These are phyloP conservation scores for Colletotrichum tamarilloi DNA, from an alignment of 2,329 filamentous ascomycete species.

Conservation along the genomic window DNA sequence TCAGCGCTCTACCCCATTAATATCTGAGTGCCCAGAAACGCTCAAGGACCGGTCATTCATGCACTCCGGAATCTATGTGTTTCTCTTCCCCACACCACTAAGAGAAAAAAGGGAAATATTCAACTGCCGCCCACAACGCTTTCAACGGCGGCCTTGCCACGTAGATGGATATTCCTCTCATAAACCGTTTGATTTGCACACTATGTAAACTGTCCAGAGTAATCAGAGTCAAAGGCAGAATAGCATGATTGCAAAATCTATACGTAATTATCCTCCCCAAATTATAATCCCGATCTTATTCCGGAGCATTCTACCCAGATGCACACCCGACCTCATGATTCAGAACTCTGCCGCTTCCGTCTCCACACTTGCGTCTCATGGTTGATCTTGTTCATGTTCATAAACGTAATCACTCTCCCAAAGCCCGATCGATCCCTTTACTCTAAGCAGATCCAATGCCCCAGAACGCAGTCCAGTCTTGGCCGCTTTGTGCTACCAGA, in stretches of 20 bases:
- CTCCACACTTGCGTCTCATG: slow-evolving; percentile 14
- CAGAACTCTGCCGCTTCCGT: background rate
- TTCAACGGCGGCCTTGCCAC: background rate
- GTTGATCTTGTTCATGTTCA: background rate
- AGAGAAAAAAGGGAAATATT: background rate
- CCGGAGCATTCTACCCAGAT: background rate
- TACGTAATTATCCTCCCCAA: background rate
- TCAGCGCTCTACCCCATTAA: background rate
- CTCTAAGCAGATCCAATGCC: background rate
- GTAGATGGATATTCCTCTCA: background rate
- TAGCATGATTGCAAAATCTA: background rate
- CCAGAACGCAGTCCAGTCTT: background rate
- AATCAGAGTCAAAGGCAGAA: background rate
- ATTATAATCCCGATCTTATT: background rate
- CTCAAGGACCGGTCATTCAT: background rate
- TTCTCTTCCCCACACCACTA: background rate
- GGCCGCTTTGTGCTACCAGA: background rate
- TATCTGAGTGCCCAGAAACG: background rate
- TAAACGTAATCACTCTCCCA: background rate
- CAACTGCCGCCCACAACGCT: background rate
- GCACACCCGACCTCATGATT: slow-evolving; percentile 8
- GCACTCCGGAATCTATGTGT: background rate
- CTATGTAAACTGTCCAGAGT: background rate
- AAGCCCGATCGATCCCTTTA: background rate
- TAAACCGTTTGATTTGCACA: background rate